Percentiles rank a stretch among this genome's conserved stretches.
Conservation (phyloP, 768 basidiomycete genomes). For the Galerina sulciceps region DNA sequence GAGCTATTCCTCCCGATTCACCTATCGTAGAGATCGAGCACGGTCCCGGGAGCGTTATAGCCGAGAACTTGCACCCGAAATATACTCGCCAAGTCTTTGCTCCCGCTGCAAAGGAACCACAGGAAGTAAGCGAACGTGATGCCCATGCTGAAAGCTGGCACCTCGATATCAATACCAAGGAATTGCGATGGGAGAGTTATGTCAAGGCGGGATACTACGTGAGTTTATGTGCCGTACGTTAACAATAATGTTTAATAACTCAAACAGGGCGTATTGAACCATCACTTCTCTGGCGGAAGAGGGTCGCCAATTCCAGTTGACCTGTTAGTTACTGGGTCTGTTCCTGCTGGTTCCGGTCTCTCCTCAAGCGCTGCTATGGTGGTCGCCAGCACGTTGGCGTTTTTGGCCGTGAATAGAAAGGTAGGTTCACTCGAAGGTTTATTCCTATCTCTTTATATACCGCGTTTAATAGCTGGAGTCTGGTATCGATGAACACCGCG, state of each 20-base stretch:
- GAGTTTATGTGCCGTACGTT: slow-evolving; percentile 26
- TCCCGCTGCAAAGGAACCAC: slow-evolving; percentile 43
- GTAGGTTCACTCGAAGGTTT: slow-evolving; percentile 22
- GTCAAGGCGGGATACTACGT: slow-evolving; percentile 88
- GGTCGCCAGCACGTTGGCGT: slow-evolving; percentile 82
- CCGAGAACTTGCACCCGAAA: slow-evolving; percentile 63
- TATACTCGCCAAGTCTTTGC: slow-evolving; percentile 65
- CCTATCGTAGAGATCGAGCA: slow-evolving; percentile 25
- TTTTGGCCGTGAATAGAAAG: slow-evolving; percentile 79
- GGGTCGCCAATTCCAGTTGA: slow-evolving; percentile 63
- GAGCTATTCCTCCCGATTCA: slow-evolving; percentile 26
- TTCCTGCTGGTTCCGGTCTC: slow-evolving; percentile 86
- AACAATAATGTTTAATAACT: background rate
- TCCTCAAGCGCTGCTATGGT: slow-evolving; percentile 92
- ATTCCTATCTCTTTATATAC: background rate
- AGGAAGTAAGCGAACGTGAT: slow-evolving; percentile 38
- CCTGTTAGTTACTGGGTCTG: slow-evolving; percentile 76
- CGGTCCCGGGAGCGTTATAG: slow-evolving; percentile 58
- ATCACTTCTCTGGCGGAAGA: slow-evolving; percentile 48
- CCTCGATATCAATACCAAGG: slow-evolving; percentile 71
- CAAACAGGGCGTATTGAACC: slow-evolving; percentile 63
- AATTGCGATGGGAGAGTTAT: slow-evolving; percentile 85
- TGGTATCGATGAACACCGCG: slow-evolving; percentile 8
- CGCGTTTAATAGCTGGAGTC: slow-evolving; percentile 26
- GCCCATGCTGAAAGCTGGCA: slow-evolving; percentile 63